Percentiles rank a stretch among this genome's conserved stretches.
Evolutionary conservation across 768 basidiomycete species (phyloP).

Genomic region (Gloeopeniophorella convolvens): DNA sequence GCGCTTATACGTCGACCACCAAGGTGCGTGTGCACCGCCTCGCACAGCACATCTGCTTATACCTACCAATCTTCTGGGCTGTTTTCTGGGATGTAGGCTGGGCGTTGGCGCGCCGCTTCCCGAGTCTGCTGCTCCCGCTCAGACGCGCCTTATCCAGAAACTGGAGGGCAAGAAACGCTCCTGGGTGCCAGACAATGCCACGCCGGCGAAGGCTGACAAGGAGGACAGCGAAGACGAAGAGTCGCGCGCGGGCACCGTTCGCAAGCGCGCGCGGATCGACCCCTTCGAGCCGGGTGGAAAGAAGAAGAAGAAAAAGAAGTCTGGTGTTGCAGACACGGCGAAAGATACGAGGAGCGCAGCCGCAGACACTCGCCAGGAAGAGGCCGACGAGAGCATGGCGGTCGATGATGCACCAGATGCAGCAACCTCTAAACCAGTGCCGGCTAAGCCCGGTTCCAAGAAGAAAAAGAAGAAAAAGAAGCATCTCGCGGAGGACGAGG

Average conservation of each 20-base stretch:
- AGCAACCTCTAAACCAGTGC: no score
- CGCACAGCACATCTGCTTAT: not conserved
- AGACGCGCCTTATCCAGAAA: slow-evolving; percentile 49
- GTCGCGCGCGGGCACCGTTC: slow-evolving; percentile 45
- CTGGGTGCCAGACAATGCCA: slow-evolving; percentile 35
- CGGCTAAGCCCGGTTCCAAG: slow-evolving; percentile 1
- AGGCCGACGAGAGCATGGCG: not conserved
- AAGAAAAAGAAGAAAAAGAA: slow-evolving; percentile 27
- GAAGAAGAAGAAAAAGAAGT: slow-evolving; percentile 42
- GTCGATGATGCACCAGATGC: not conserved
- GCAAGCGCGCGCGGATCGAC: slow-evolving; percentile 54
- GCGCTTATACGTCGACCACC: slow-evolving; percentile 65
- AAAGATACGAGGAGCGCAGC: not conserved
- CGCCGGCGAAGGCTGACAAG: slow-evolving; percentile 17
- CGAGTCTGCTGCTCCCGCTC: slow-evolving; percentile 31
- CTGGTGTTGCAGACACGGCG: slow-evolving; percentile 5
- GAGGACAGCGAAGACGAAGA: slow-evolving; percentile 50
- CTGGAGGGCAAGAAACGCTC: slow-evolving; percentile 47
- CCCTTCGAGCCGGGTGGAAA: slow-evolving; percentile 41
- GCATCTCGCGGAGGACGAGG: not conserved
- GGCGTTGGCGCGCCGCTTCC: slow-evolving; percentile 69
- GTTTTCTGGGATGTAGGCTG: slow-evolving; percentile 37
- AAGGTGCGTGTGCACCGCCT: slow-evolving; percentile 40
- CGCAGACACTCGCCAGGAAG: not conserved
- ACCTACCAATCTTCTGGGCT: slow-evolving; percentile 12